Percentiles rank a stretch among this genome's conserved stretches.
Evolutionary conservation across 202 grass and related monocot genomes (phyloP).

Genomic region (Zoysia matrella): DNA sequence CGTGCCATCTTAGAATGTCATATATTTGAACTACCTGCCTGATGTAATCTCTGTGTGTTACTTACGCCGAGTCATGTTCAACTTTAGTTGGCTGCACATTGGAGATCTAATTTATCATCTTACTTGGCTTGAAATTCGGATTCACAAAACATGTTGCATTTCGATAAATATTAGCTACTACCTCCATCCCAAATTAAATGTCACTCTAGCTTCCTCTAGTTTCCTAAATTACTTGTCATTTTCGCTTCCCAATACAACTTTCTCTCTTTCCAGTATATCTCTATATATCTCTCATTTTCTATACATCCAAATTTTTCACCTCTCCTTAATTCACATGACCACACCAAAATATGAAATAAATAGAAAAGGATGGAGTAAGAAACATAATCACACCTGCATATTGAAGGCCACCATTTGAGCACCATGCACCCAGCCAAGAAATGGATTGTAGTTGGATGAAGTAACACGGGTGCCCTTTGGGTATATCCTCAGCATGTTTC

Average conservation of each 20-base stretch:
- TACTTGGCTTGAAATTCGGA: too few relatives aligned
- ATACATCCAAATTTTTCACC: too few relatives aligned
- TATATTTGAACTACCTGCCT: neutral
- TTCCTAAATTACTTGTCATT: too few relatives aligned
- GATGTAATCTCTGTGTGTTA: neutral
- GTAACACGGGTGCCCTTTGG: conserved; percentile 85
- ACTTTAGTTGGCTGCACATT: neutral
- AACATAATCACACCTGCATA: conserved; percentile 78
- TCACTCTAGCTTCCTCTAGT: too few relatives aligned
- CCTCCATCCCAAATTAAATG: too few relatives aligned
- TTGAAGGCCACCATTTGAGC: conserved; percentile 99
- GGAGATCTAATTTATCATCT: neutral
- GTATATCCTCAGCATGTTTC: conserved; percentile 95
- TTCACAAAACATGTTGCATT: too few relatives aligned
- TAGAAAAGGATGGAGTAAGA: neutral
- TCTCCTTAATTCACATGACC: too few relatives aligned
- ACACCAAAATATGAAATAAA: too few relatives aligned
- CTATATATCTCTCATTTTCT: too few relatives aligned
- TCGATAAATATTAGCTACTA: too few relatives aligned
- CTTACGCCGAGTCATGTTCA: conserved; percentile 15
- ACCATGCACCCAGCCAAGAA: conserved; percentile 92
- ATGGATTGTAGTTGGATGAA: conserved; percentile 98
- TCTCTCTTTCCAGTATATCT: too few relatives aligned
- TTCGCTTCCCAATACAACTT: too few relatives aligned
- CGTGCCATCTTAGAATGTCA: conserved; percentile 9